phyloP scores from a whole-genome alignment of 495 filamentous ascomycete species.

The Jackrogersella multiformis region DNA sequence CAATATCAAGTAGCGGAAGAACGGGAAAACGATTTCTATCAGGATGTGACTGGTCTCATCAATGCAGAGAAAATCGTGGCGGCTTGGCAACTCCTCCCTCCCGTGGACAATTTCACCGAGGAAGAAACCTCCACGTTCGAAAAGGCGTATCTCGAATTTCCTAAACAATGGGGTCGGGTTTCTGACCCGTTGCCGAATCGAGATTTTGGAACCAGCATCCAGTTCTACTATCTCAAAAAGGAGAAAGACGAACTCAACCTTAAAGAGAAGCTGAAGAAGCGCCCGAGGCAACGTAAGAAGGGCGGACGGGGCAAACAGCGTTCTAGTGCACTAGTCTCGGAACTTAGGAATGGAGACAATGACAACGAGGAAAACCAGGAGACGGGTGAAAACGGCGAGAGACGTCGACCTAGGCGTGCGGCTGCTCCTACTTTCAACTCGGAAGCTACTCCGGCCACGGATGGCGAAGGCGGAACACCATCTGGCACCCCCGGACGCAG shows the following conservation, averaged over 20 bases:
- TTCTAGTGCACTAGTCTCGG: slow-evolving; percentile 78
- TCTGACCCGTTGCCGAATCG: slow-evolving; percentile 75
- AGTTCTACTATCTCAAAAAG: slow-evolving; percentile 96
- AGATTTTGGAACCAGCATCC: slow-evolving; percentile 85
- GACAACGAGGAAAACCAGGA: slow-evolving; percentile 63
- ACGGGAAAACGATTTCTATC: slow-evolving; percentile 64
- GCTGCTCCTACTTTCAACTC: slow-evolving; percentile 62
- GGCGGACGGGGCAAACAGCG: slow-evolving; percentile 68
- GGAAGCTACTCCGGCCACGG: slow-evolving; percentile 56
- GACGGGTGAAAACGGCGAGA: slow-evolving; percentile 60
- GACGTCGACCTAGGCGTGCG: slow-evolving; percentile 61
- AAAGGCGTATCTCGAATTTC: slow-evolving; percentile 77
- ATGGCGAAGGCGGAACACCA: slow-evolving; percentile 65
- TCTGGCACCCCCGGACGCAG: slow-evolving; percentile 60
- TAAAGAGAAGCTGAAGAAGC: slow-evolving; percentile 81
- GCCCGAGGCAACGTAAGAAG: slow-evolving; percentile 70
- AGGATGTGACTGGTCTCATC: slow-evolving; percentile 77
- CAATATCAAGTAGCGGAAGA: slow-evolving; percentile 69
- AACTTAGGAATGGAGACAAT: slow-evolving; percentile 70
- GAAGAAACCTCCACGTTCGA: slow-evolving; percentile 83
- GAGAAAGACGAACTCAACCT: slow-evolving; percentile 88
- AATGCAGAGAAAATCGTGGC: slow-evolving; percentile 71
- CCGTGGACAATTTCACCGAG: slow-evolving; percentile 81
- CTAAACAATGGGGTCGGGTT: slow-evolving; percentile 94
- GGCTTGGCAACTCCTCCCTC: slow-evolving; percentile 77